These are phyloP conservation scores for Zoysia japonica DNA, from an alignment of 176 grass and related monocot genomes.

Conservation along the genomic window DNA sequence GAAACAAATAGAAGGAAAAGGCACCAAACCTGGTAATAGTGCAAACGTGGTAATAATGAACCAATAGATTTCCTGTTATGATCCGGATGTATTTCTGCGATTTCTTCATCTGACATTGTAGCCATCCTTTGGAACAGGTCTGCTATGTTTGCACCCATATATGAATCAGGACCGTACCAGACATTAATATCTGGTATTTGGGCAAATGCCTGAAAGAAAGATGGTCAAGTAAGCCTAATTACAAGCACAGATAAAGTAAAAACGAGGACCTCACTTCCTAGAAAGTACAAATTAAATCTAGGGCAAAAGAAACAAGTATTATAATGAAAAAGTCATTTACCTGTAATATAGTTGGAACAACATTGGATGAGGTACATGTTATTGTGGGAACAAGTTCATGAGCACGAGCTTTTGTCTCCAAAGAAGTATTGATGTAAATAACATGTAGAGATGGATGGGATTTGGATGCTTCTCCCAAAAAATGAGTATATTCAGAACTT, in stretches of 20 bases:
- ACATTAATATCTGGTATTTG: conserved; percentile 87
- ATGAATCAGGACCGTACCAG: conserved; percentile 98
- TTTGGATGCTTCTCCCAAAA: conserved; percentile 68
- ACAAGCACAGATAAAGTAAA: conserved; percentile 36
- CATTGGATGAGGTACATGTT: conserved; percentile 98
- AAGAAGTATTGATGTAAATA: conserved; percentile 97
- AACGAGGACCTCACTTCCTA: not conserved
- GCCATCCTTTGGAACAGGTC: conserved; percentile 91
- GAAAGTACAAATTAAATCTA: not conserved
- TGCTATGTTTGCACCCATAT: conserved; percentile 96
- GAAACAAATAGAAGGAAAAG: conserved; percentile 30
- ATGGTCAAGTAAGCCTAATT: conserved; percentile 20
- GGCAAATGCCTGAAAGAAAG: conserved; percentile 72
- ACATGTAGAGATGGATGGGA: conserved; percentile 87
- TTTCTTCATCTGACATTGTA: conserved; percentile 87
- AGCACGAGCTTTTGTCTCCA: conserved; percentile 90
- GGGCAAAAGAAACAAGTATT: not conserved
- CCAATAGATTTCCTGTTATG: conserved; percentile 74
- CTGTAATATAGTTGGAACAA: conserved; percentile 96
- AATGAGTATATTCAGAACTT: conserved; percentile 78
- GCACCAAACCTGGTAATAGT: conserved; percentile 77
- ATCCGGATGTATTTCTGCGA: conserved; percentile 77
- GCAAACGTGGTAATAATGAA: conserved; percentile 60
- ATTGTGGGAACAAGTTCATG: conserved; percentile 98
- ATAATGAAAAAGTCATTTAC: conserved; percentile 37